phyloP scores from a whole-genome alignment of 441 rosid genomes.

The Hura crepitans region DNA sequence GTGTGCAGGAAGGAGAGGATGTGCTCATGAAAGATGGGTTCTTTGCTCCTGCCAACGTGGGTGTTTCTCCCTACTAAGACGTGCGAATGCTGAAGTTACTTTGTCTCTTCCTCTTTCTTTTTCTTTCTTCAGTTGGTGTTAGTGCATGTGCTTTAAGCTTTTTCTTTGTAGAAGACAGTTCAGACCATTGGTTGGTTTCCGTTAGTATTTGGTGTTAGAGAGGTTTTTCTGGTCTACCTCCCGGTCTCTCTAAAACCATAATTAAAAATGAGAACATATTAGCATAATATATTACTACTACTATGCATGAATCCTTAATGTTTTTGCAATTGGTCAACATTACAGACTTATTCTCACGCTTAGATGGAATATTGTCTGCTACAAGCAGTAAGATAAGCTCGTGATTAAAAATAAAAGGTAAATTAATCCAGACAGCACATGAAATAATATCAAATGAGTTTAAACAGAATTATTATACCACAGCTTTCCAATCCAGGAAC shows the following conservation, averaged over 20 bases:
- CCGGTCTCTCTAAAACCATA: constrained; percentile 11
- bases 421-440: too few species aligned
- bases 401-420: too few species aligned
- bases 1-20: constrained; percentile 70
- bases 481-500: too few species aligned
- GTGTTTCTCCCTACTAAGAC: constrained; percentile 57
- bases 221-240: constrained; percentile 19
- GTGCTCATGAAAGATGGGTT: constrained; percentile 74
- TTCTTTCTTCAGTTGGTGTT: constrained; percentile 9
- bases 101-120: constrained; percentile 4
- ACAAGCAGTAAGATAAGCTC: too few species aligned
- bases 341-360: too few species aligned
- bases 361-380: too few species aligned
- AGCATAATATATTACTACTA: too few species aligned
- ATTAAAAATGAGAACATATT: too few species aligned
- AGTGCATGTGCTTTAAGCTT: constrained; percentile 6
- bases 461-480: too few species aligned
- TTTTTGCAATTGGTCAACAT: too few species aligned
- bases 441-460: too few species aligned
- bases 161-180: neutral
- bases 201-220: constrained; percentile 14
- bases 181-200: constrained; percentile 7
- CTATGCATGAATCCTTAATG: too few species aligned
- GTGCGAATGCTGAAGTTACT: constrained; percentile 20
- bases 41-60: constrained; percentile 59